Base-by-base conservation (phyloP, 78 protist genomes). In the Reticulomyxa filosa region DNA sequence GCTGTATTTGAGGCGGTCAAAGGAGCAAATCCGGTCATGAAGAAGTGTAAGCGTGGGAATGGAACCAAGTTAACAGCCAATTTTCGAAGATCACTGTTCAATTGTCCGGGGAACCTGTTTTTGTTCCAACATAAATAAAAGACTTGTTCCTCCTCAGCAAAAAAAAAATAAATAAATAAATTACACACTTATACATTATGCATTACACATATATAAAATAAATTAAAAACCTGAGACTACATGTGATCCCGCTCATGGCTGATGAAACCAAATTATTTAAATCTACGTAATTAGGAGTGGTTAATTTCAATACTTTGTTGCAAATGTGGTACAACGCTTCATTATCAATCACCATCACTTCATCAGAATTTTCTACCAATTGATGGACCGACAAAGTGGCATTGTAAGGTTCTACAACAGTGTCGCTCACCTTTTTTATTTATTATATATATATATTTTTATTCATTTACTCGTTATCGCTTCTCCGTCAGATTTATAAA, bases 1-100 rank as follows among this genome's bases (percentile, higher is more conserved):
- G 90, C 95, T 59, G 84, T 55, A 37, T 70, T 79, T 4, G 80
- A 76, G 52, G 86, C 42, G 27, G 92, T 85, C 32, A 93, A 75
- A 53, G 97, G 98, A 13, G 95, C 96, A 39, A 79, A 90, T 62
- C 96, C 95, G 59, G 84, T 77, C 80, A 94, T 62, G 87, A 90
- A 89, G 87, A 95, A 95, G 83, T 91, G 97, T 35, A 95, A 86
- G 37, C 97, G 91, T 26, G 97, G 99, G 94, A 90, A 95, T 67
- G 99, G 99, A 26, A 95, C 76, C 68, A 95, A 70, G 84, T 95
- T 94, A 76, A 91, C 97, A 57, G 92, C 95, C 13, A 94, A 72
- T 82, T 91, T 90, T 66, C 97, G 81, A 17, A 92, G 75, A 72
- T 94, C 99, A 29, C 76, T 33, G 82, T 88, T 91, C 38, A 91